Conservation (phyloP, 2,329 filamentous ascomycete genomes). For the Alternaria hordeiaustralica region DNA sequence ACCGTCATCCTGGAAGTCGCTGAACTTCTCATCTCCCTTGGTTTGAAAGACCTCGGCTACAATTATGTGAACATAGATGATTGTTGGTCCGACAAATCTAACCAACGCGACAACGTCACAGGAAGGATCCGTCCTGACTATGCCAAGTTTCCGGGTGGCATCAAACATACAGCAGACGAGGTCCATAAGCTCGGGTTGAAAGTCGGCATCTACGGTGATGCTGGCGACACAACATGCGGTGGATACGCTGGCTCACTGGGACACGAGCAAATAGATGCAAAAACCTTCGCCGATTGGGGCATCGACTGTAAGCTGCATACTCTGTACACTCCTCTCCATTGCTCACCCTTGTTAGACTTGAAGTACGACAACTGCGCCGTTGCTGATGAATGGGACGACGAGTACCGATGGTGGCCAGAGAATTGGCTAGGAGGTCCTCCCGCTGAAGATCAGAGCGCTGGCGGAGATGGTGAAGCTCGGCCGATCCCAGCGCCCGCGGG, state of each 20-base stretch:
- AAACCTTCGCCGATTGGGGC: constrained; percentile 56
- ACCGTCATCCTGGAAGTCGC: constrained; percentile 25
- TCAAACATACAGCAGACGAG: constrained; percentile 59
- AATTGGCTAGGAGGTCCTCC: constrained; percentile 39
- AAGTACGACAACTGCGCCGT: constrained; percentile 48
- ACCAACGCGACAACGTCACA: constrained; percentile 45
- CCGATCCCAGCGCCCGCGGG: constrained; percentile 50
- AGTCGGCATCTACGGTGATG: constrained; percentile 67
- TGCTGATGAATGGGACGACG: constrained; percentile 48
- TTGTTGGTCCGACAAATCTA: constrained; percentile 59
- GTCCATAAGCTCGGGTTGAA: constrained; percentile 66
- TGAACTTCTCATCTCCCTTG: constrained; percentile 22
- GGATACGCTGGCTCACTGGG: constrained; percentile 64
- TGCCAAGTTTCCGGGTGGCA: constrained; percentile 65
- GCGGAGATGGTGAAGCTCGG: constrained; percentile 29
- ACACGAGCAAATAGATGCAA: constrained; percentile 63
- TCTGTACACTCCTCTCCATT: neutral
- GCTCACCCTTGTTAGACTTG: constrained; percentile 13
- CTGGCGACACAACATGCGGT: constrained; percentile 59
- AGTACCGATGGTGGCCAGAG: constrained; percentile 51
- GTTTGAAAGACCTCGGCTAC: constrained; percentile 28
- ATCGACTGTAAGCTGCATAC: constrained; percentile 28
- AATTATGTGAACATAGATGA: constrained; percentile 66
- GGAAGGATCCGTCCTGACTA: constrained; percentile 53
- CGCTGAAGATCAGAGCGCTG: constrained; percentile 50